Percentiles rank a stretch among this genome's conserved stretches.
Evolutionary conservation across 2,329 filamentous ascomycete species (phyloP).

Genomic region (Aspergillus viridinutans): DNA sequence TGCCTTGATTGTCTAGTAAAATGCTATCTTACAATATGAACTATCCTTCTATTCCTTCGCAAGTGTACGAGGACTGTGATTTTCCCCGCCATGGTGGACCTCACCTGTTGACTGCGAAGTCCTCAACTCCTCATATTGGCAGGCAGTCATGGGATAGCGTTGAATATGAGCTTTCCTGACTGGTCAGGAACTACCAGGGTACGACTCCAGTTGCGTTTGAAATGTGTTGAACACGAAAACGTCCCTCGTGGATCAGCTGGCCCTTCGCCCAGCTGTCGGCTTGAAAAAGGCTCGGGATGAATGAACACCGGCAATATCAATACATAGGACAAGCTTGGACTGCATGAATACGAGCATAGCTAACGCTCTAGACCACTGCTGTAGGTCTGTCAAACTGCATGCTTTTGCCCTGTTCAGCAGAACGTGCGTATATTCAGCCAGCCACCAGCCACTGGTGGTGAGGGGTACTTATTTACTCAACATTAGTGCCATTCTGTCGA

Average conservation of each 20-base stretch:
- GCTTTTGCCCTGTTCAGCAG: not conserved
- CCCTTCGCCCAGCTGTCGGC: not conserved
- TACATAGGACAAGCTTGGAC: not conserved
- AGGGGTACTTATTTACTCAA: too few species aligned
- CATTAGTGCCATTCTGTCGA: too few species aligned
- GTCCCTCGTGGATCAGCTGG: not conserved
- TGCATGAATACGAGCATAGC: not conserved
- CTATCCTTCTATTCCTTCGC: not conserved
- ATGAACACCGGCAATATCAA: not conserved
- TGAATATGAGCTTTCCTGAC: not conserved
- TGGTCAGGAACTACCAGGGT: not conserved
- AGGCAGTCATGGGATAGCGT: not conserved
- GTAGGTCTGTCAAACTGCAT: not conserved
- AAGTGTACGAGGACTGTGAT: too few species aligned
- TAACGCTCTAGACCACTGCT: not conserved
- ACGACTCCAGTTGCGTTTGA: not conserved
- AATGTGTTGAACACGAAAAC: not conserved
- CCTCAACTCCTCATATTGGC: not conserved
- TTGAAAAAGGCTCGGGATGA: not conserved
- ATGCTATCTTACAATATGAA: not conserved
- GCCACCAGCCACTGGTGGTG: not conserved
- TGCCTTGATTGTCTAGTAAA: not conserved
- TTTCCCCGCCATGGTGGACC: too few species aligned
- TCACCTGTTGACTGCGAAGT: too few species aligned
- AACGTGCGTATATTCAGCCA: not conserved